These are phyloP conservation scores for Penicillium herquei DNA, from an alignment of 495 filamentous ascomycete genomes.

Conservation along the genomic window DNA sequence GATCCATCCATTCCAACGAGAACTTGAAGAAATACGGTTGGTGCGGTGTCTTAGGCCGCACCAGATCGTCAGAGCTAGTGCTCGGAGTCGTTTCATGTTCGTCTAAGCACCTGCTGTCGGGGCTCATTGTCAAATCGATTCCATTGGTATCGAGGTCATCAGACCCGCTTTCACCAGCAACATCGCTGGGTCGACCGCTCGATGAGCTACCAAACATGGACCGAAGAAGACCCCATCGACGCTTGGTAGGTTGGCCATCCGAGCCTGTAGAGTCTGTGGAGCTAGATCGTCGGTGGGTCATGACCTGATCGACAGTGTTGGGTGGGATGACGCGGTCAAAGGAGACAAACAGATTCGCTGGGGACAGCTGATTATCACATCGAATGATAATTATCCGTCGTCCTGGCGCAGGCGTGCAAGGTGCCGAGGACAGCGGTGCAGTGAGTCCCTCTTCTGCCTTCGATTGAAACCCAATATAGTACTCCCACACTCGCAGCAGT, in stretches of 20 bases:
- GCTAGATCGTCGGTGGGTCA: constrained; percentile 37
- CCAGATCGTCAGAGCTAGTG: constrained; percentile 25
- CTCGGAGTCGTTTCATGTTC: constrained; percentile 24
- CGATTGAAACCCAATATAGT: constrained; percentile 69
- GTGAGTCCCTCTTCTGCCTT: constrained; percentile 57
- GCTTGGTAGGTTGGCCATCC: constrained; percentile 46
- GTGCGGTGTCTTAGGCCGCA: constrained; percentile 44
- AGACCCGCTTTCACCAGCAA: constrained; percentile 32
- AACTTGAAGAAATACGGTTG: constrained; percentile 73
- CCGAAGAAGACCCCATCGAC: constrained; percentile 67
- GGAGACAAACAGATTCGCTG: constrained; percentile 57
- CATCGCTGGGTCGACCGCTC: constrained; percentile 26
- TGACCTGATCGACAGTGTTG: constrained; percentile 35
- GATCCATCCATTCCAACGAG: constrained; percentile 71
- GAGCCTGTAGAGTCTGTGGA: constrained; percentile 31
- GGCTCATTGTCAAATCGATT: constrained; percentile 25
- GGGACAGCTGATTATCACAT: constrained; percentile 69
- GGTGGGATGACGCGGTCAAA: constrained; percentile 61
- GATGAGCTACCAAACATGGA: constrained; percentile 56
- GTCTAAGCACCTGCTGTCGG: constrained; percentile 32
- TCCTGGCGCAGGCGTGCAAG: constrained; percentile 86
- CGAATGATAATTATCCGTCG: constrained; percentile 89
- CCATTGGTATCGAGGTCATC: constrained; percentile 37
- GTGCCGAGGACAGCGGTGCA: constrained; percentile 66
- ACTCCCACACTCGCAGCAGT: constrained; percentile 71